Evolutionary conservation across 1,284 basidiomycete species (phyloP).

Genomic region (Austroboletus novae-zelandiae): DNA sequence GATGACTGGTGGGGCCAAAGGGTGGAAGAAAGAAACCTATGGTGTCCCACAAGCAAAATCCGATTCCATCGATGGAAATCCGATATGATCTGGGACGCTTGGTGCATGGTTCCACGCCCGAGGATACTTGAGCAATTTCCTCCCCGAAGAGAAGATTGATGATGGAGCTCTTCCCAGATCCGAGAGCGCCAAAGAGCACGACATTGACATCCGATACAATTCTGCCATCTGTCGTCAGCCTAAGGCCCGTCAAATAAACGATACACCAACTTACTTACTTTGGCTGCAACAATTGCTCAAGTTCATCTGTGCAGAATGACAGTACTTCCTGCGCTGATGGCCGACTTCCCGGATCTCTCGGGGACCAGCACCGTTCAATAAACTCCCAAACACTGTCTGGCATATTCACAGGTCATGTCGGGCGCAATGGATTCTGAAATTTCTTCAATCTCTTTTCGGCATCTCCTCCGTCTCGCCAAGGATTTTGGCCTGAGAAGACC

Average conservation of each 20-base stretch:
- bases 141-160: slow-evolving; percentile 6
- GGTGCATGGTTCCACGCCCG: background rate
- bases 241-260: background rate
- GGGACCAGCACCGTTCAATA: slow-evolving; percentile 10
- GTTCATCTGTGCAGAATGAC: background rate
- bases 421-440: slow-evolving; percentile 4
- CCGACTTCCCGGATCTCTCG: background rate
- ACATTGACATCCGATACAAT: background rate
- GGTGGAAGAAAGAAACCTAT: background rate
- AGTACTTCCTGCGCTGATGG: slow-evolving; percentile 2
- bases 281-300: background rate
- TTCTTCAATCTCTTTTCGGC: background rate
- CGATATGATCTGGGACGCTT: background rate
- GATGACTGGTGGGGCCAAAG: background rate
- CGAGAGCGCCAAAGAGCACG: background rate
- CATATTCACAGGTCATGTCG: slow-evolving; percentile 1
- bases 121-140: background rate
- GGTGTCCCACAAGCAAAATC: background rate
- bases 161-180: background rate
- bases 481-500: slow-evolving; percentile 2
- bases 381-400: slow-evolving; percentile 6
- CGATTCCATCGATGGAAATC: background rate
- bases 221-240: background rate
- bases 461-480: background rate
- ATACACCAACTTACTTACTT: background rate